Conservation (phyloP, 805 yeast species). For the Ogataea populi-albae region DNA sequence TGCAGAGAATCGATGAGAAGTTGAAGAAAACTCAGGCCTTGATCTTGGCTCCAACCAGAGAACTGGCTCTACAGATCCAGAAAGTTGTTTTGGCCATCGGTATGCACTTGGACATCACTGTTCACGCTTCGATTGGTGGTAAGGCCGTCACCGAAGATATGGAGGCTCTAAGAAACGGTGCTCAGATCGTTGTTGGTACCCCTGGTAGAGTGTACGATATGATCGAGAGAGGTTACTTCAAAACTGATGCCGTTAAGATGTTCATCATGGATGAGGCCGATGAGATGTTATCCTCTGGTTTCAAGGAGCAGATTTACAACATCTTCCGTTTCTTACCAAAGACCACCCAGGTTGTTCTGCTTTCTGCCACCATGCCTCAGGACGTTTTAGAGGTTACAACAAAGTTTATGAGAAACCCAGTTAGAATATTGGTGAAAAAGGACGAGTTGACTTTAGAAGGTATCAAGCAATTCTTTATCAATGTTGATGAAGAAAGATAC, state of each 20-base stretch:
- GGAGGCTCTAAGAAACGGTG: constrained; percentile 69
- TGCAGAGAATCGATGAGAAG: constrained; percentile 78
- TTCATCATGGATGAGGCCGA: constrained; percentile 95
- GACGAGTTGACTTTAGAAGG: constrained; percentile 95
- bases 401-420: constrained; percentile 91
- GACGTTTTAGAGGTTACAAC: constrained; percentile 90
- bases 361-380: constrained; percentile 90
- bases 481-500: constrained; percentile 90
- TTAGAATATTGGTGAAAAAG: constrained; percentile 88
- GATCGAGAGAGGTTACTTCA: constrained; percentile 77
- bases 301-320: constrained; percentile 93
- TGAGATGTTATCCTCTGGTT: constrained; percentile 88
- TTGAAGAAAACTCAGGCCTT: constrained; percentile 80
- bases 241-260: constrained; percentile 78
- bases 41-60: constrained; percentile 93
- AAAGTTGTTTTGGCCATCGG: constrained; percentile 85
- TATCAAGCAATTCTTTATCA: constrained; percentile 85
- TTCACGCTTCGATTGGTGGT: constrained; percentile 95
- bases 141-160: constrained; percentile 79
- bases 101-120: constrained; percentile 77
- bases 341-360: constrained; percentile 86
- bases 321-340: constrained; percentile 82
- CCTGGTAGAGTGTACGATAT: constrained; percentile 95
- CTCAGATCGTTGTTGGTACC: constrained; percentile 93
- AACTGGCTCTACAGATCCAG: constrained; percentile 89